These are phyloP conservation scores for Gossypium ekmanianum DNA, from an alignment of 345 rosid species.

Conservation along the genomic window DNA sequence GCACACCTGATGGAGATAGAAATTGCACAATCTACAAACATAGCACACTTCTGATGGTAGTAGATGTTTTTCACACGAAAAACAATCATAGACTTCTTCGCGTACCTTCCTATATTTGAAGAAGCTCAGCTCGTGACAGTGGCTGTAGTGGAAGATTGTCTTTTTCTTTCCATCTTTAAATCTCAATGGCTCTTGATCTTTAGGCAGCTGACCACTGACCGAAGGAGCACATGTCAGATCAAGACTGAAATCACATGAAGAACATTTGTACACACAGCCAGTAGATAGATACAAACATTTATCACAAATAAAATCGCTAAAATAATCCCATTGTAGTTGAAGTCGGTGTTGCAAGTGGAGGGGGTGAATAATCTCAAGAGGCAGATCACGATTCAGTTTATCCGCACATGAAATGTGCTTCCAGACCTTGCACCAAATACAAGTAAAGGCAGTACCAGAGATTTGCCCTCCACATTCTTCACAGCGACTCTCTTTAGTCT, in stretches of 20 bases:
- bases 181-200: background rate
- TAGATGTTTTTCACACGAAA: background rate
- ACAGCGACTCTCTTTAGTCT: background rate
- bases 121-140: background rate
- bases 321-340: background rate
- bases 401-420: background rate
- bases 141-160: background rate
- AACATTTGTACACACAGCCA: background rate
- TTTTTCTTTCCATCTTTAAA: background rate
- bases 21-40: background rate
- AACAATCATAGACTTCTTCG: too few species aligned
- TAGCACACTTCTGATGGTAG: background rate
- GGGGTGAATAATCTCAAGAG: background rate
- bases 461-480: background rate
- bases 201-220: too few species aligned
- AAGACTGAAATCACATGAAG: too few species aligned
- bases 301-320: background rate
- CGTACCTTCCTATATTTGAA: background rate
- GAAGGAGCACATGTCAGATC: too few species aligned
- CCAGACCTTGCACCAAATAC: background rate
- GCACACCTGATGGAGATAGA: too few species aligned
- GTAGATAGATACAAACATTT: background rate
- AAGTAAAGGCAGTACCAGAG: background rate
- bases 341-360: background rate
- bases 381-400: background rate